Base-by-base conservation (phyloP, 768 basidiomycete species). In the Cyclocybe aegerita region DNA sequence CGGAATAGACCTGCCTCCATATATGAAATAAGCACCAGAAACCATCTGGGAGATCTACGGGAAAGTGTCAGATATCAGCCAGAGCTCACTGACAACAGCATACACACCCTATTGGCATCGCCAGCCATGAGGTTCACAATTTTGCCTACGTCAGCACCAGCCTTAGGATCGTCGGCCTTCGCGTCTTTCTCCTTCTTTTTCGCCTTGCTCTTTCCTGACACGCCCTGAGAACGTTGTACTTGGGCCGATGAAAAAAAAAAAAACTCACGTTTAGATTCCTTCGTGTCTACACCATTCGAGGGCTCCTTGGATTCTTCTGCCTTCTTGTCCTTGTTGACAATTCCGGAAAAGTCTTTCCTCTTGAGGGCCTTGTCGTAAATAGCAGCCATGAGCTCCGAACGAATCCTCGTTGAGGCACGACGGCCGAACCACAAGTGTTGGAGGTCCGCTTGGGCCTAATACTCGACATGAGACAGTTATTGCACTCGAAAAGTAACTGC, bases 281-380 rank as follows among this genome's bases (percentile, higher is more conserved):
- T 58, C 9, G 54, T 52, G 16, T 58, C 52, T 1, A 15, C 56
- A 2, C 50, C 56, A 79, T 16, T 75, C 74, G 11, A 68, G 46
- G 16, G 54, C 62, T 55, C 62, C 43, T 62, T 58, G 6, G 58
- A 59, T 4, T 59, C 62, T 10, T 65, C 65, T 7, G 48, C 60
- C 33, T 66, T 65, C 55, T 63, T 64, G 11, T 66, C 63, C 56
- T 72, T 69, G 10, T 72, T 70, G 7, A 89, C 73, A 35, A 91
- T 72, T 1, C 93, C 93, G 0, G 89, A 90, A 52, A 84, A 89
- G 62, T 95, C 93, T 61, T 82, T 86, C 30, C 93, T 73, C 65
- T 86, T 88, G 33, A 96, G 69, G 1, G 92, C 81, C 64, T 97
- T 97, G 65, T 93, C 88, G 60, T 94, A 96, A 46, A 96, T 90